Evolutionary conservation across 305 asterid genomes (phyloP).

Genomic region (Fraxinus baroniana): DNA sequence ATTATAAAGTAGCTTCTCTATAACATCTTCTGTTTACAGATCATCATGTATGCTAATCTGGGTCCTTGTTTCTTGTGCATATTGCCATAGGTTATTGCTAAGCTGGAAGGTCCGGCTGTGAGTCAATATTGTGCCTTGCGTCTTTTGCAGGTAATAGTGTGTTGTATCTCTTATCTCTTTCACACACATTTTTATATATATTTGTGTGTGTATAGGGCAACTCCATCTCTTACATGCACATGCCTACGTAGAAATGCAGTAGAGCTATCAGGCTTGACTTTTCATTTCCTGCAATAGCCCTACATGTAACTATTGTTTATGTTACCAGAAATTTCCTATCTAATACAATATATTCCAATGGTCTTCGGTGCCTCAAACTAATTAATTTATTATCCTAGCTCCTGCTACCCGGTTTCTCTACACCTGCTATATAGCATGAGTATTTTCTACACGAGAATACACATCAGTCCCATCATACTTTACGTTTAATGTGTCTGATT

Average conservation of each 20-base stretch:
- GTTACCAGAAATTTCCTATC: background rate
- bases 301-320: background rate
- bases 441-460: background rate
- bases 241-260: background rate
- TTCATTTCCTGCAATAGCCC: background rate
- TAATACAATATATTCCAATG: background rate
- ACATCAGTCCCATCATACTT: background rate
- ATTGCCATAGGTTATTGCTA: constrained; percentile 86
- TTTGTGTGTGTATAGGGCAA: background rate
- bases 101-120: constrained; percentile 97
- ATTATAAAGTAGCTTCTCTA: constrained; percentile 7
- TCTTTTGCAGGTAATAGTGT: constrained; percentile 71
- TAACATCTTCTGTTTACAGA: constrained; percentile 10
- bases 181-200: constrained; percentile 7
- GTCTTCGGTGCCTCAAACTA: background rate
- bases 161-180: constrained; percentile 19
- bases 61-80: constrained; percentile 10
- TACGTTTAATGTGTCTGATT: background rate
- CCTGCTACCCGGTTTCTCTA: background rate
- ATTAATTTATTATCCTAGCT: background rate
- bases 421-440: background rate
- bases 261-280: background rate
- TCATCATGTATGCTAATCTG: constrained; percentile 29
- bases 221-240: constrained; percentile 8
- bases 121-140: constrained; percentile 96